A percentile compares a stretch with the other conserved stretches of the same genome.
These are phyloP conservation scores for Xylaria sp. DNA, from an alignment of 495 filamentous ascomycete species.

Conservation along the genomic window DNA sequence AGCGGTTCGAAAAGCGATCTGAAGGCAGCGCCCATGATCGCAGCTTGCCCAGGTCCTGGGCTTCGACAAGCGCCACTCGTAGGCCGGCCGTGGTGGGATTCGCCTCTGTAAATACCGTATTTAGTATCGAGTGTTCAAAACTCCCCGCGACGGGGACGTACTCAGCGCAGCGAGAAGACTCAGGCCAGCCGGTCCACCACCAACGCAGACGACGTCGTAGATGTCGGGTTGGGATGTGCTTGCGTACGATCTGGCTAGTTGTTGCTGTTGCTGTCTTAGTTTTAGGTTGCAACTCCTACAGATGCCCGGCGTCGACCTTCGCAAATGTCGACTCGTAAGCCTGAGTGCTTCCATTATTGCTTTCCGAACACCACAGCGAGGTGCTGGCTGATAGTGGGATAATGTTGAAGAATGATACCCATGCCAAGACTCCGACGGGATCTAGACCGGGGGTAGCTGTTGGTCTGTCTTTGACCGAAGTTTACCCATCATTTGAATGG, in stretches of 20 bases:
- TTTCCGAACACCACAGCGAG: background rate
- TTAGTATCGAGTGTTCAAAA: conserved; percentile 24
- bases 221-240: conserved; percentile 61
- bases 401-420: background rate
- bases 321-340: conserved; percentile 30
- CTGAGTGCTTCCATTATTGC: conserved; percentile 35
- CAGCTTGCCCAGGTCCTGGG: conserved; percentile 75
- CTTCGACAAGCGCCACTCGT: conserved; percentile 87
- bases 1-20: conserved; percentile 85
- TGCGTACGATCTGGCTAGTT: conserved; percentile 44
- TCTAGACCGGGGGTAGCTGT: background rate
- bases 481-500: conserved; percentile 4
- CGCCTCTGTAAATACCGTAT: conserved; percentile 51
- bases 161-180: conserved; percentile 86
- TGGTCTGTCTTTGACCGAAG: conserved; percentile 19
- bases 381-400: conserved; percentile 1
- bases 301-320: conserved; percentile 32
- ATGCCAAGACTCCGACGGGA: conserved; percentile 12
- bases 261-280: conserved; percentile 38
- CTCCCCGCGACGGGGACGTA: conserved; percentile 51
- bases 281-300: conserved; percentile 55
- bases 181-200: conserved; percentile 94
- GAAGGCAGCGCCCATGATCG: conserved; percentile 68
- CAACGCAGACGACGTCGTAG: conserved; percentile 95
- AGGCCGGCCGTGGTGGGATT: conserved; percentile 77